Evolutionary conservation across 345 rosid species (phyloP), one percentile per base, ranked within the genome.

Genomic region (Cardamine resedifolia): DNA sequence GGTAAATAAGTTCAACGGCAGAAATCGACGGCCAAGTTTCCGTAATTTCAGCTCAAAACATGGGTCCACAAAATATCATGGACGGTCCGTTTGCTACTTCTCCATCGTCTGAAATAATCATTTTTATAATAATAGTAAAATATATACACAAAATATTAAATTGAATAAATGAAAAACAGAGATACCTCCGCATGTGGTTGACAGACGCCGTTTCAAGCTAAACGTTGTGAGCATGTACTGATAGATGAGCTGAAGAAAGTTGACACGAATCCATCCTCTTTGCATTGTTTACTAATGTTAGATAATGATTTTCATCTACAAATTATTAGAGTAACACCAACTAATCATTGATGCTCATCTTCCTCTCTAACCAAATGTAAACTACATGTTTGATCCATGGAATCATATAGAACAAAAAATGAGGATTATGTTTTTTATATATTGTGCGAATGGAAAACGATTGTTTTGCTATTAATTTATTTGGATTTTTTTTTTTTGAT

Each of bases 31-130:
- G 75, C 71, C 75, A 56, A 56, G 76, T 76, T 70, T 38, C 76
- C 80, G 75, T 70, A 76, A 76, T 76, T 70, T 70, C 34, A 70
- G 80, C 80, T 63, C 60, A 28, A 70, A 64, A 70, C 71, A 70
- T 36, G 71, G 77, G 80, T 70, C 76, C 80, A 69, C 72, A 70
- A 48, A 36, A 57, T 39, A 55, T 70, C 71, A 76, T 57, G 67
- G 75, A 70, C 76, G 71, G 71, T 76, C 71, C 71, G 36, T 56
- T 47, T 76, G 66, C 70, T 45, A 44, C 34, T 30, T 28, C 57
- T 68, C 36, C 68, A 30, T 20, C 63, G 31, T 48, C 12, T 7
- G 16, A 36, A 39, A 66, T 48, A 58, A 58, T 68, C 31, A 52
- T 44, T 62, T 62, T 61, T 52, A 18, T 52, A 68, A 61, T 49